Percentiles rank a stretch among this genome's conserved stretches.
Evolutionary conservation across 495 filamentous ascomycete genomes (phyloP).

Genomic region (Lophium mytilinum): DNA sequence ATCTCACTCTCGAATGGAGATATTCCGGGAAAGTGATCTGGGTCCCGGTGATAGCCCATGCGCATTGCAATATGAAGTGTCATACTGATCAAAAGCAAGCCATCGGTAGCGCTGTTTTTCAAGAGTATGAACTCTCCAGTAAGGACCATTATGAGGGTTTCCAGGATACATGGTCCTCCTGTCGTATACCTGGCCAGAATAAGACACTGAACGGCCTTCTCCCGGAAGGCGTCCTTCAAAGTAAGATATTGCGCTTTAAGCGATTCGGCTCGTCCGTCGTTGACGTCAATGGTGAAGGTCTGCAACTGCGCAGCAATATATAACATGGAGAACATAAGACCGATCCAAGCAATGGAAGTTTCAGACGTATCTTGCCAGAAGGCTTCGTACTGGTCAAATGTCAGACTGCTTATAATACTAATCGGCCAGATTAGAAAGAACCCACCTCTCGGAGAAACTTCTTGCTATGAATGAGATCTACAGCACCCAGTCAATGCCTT

Average conservation of each 20-base stretch:
- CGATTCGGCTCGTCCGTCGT: background rate
- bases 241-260: too few relatives aligned
- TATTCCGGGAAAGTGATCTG: conserved; percentile 44
- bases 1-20: conserved; percentile 49
- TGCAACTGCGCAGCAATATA: conserved; percentile 11
- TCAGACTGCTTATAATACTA: background rate
- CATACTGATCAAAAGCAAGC: conserved; percentile 3
- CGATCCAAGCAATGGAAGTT: conserved; percentile 4
- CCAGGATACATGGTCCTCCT: background rate
- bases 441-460: background rate
- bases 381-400: background rate
- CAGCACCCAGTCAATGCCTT: background rate
- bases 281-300: conserved; percentile 1
- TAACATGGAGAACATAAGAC: conserved; percentile 9
- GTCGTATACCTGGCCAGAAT: background rate
- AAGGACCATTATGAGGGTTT: background rate
- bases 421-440: background rate
- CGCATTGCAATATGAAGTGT: conserved; percentile 41
- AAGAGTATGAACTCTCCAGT: background rate
- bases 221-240: background rate
- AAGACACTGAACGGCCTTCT: background rate
- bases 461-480: background rate
- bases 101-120: background rate
- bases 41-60: conserved; percentile 50
- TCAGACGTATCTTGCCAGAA: background rate